Base-by-base conservation (phyloP, 129 eudicot species). In the Flaveria sonorensis region DNA sequence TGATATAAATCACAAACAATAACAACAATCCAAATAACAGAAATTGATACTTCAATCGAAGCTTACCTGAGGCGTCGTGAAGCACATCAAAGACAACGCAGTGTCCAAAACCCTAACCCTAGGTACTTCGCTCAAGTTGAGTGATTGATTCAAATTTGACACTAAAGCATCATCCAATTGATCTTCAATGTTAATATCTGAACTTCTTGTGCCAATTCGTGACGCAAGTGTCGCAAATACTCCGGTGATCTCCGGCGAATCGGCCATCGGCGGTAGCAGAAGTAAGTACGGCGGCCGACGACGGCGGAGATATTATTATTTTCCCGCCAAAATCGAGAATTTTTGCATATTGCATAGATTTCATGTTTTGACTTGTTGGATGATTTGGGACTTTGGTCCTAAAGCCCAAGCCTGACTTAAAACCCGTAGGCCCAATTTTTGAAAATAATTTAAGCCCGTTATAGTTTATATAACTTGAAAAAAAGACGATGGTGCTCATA, bases 21-120 rank as follows among this genome's bases (percentile, higher is more conserved):
- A 70, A 59, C 7, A 45, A 11, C 20, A 30, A 0, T 16, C 14
- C 23, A n/a, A 59, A 47, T 10, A 20, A 47, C 7, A 20, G 23
- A 20, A n/a, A 16, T 16, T 7, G 40, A 9, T 45, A 28, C 13
- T 16, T 28, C 12, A 30, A 50, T 30, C 3, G 12, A 10, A 21
- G 53, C 56, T 61, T 48, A 89, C 96, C 89, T 85, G 91, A 16
- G 92, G 88, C 0, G 96, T 79, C 2, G 90, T 80, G 82, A 89
- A 89, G 81, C 96, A 83, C 97, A 89, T 87, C 68, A 87, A 77
- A 4, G 96, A 89, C 18, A 92, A 89, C 7, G 92, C 90, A 46
- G 96, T 78, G 73, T 92, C 92, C 80, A 89, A 81, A 87, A 92
- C 85, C 86, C 88, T 85, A 85, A 83, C 83, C 84, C 87, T 78